Evolutionary conservation across 208 protist genomes (phyloP).

Genomic region (Trypanosoma cruzi): DNA sequence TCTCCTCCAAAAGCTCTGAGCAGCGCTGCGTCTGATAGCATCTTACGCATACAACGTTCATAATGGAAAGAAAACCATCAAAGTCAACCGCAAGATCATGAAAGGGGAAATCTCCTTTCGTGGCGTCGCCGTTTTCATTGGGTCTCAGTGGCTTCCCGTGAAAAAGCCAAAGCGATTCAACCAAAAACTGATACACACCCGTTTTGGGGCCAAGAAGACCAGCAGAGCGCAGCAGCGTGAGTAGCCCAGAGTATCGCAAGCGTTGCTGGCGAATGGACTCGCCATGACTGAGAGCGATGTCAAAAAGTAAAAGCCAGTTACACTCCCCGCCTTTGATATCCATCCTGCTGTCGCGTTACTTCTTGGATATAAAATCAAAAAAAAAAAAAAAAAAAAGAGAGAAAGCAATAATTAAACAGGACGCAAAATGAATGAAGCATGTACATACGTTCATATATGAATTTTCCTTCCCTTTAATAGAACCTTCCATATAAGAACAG

Average conservation of each 20-base stretch:
- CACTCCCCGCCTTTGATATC: slow-evolving; percentile 29
- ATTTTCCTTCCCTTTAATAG: too few species aligned
- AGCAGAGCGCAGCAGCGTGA: slow-evolving; percentile 61
- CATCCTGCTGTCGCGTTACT: neutral
- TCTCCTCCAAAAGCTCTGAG: slow-evolving; percentile 31
- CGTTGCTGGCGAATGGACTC: slow-evolving; percentile 36
- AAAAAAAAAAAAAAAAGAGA: slow-evolving; percentile 6
- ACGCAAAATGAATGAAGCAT: too few species aligned
- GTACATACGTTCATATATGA: too few species aligned
- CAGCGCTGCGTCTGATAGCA: slow-evolving; percentile 71
- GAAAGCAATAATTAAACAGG: too few species aligned
- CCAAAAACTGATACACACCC: slow-evolving; percentile 67
- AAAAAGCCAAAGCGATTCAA: slow-evolving; percentile 70
- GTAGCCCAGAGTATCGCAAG: slow-evolving; percentile 57
- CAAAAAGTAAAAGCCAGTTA: slow-evolving; percentile 83
- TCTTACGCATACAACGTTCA: slow-evolving; percentile 84
- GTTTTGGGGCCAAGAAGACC: slow-evolving; percentile 58
- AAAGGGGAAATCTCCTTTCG: slow-evolving; percentile 3
- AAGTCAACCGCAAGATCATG: slow-evolving; percentile 51
- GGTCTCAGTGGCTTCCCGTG: slow-evolving; percentile 18
- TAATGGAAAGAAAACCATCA: slow-evolving; percentile 81
- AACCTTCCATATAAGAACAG: too few species aligned
- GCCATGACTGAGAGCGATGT: slow-evolving; percentile 85
- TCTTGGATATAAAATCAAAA: neutral
- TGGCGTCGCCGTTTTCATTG: neutral